phyloP scores from a whole-genome alignment of 2,329 filamentous ascomycete genomes.

The Fusarium concolor region DNA sequence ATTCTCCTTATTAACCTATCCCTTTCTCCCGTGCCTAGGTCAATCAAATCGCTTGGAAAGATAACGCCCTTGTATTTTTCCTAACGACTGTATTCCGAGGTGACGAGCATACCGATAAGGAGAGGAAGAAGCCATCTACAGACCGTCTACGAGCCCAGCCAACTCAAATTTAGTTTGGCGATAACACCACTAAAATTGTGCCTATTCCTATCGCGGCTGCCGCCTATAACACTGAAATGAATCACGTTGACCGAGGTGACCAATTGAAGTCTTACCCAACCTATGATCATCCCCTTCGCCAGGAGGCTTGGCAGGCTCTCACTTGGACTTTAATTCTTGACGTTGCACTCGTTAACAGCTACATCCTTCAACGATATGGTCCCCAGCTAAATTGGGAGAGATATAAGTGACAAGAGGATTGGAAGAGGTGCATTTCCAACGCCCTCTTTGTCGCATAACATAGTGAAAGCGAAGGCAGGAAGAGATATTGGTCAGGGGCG shows the following conservation, averaged over 20 bases:
- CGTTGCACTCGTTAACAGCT: constrained; percentile 19
- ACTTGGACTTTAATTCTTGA: constrained; percentile 22
- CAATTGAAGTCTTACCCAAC: not conserved
- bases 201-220: not conserved
- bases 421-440: constrained; percentile 3
- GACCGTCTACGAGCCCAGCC: not conserved
- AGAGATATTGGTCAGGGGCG: not conserved
- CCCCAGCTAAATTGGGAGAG: not conserved
- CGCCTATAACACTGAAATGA: not conserved
- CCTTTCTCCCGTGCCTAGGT: not conserved
- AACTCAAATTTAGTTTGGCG: not conserved
- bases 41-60: constrained; percentile 28
- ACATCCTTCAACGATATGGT: not conserved
- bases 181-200: not conserved
- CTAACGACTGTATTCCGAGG: not conserved
- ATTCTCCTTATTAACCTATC: no score
- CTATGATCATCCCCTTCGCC: not conserved
- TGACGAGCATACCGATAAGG: not conserved
- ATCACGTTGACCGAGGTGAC: not conserved
- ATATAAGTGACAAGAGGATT: not conserved
- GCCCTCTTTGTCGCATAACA: constrained; percentile 4
- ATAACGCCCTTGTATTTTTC: constrained; percentile 13
- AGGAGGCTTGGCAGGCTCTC: not conserved
- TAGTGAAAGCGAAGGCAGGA: not conserved
- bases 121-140: not conserved